These are phyloP conservation scores for Hibiscus mutabilis DNA, from an alignment of 345 rosid species.

Conservation along the genomic window DNA sequence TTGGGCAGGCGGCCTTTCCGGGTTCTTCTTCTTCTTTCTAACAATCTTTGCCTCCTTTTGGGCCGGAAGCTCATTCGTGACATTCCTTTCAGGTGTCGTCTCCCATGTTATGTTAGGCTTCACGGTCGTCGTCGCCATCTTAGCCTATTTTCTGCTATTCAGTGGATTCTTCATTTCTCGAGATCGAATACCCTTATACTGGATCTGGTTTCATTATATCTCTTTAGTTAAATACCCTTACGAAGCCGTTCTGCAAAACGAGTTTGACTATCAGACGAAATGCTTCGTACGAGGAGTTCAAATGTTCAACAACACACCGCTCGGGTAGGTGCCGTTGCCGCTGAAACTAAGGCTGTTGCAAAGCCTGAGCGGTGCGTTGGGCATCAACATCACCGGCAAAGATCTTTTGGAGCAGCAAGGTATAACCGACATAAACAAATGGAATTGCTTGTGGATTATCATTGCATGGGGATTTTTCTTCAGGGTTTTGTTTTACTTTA, in stretches of 20 bases:
- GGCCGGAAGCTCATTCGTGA: background rate
- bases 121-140: background rate
- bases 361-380: background rate
- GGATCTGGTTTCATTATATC: background rate
- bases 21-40: background rate
- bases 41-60: background rate
- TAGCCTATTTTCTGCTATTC: background rate
- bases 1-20: background rate
- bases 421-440: conserved; percentile 61
- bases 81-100: background rate
- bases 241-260: background rate
- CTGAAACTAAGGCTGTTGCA: background rate
- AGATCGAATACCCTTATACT: background rate
- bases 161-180: background rate
- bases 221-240: background rate
- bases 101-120: background rate
- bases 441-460: conserved; percentile 87
- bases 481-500: conserved; percentile 70
- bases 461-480: conserved; percentile 98
- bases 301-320: background rate
- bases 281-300: background rate
- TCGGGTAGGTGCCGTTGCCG: background rate
- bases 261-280: background rate
- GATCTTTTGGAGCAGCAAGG: conserved; percentile 66
- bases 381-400: conserved; percentile 21